Conservation (phyloP, 2,329 filamentous ascomycete genomes). For the Rutstroemia sp. region DNA sequence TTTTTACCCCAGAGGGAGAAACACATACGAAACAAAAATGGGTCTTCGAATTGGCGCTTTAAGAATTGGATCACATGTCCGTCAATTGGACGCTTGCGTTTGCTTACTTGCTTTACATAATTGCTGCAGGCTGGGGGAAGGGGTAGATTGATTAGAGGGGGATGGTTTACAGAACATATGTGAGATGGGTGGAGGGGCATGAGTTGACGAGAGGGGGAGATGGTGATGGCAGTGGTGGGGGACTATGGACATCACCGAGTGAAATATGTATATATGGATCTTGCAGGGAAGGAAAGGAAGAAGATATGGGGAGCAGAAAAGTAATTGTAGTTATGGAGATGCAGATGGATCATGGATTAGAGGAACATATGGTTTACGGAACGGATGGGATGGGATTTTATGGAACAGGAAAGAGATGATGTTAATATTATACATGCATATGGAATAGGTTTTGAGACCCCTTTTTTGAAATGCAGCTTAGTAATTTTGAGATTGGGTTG, state of each 20-base stretch:
- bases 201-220: neutral
- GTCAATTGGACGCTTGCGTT: neutral
- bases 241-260: neutral
- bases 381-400: neutral
- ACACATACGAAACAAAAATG: neutral
- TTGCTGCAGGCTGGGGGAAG: neutral
- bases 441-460: no score
- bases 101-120: slow-evolving; percentile 1
- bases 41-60: slow-evolving; percentile 7
- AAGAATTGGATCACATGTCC: slow-evolving; percentile 6
- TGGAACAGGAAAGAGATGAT: no score
- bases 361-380: neutral
- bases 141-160: neutral
- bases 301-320: neutral
- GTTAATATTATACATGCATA: no score
- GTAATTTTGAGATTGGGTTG: neutral
- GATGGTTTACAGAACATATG: neutral
- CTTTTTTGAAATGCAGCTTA: neutral
- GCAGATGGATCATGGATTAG: neutral
- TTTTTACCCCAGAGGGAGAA: neutral
- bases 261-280: neutral
- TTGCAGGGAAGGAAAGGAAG: neutral
- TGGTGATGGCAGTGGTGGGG: no score
- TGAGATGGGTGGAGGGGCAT: neutral
- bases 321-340: neutral